A percentile compares a stretch with the other conserved stretches of the same genome.
Conservation (phyloP, 495 filamentous ascomycete species). For the Aspergillus hancockii region DNA sequence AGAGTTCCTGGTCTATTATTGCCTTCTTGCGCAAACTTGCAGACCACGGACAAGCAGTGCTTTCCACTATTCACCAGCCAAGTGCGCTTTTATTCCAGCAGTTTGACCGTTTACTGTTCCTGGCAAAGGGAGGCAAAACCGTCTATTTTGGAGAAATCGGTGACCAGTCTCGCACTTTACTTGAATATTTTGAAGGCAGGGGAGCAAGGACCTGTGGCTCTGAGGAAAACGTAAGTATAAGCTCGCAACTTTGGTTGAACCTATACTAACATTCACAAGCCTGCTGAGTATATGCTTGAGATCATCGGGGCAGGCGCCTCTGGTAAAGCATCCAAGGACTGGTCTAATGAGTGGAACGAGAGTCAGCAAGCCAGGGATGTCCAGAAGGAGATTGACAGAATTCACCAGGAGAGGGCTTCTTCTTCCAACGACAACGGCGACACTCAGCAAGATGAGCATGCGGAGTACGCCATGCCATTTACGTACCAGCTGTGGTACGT, state of each 20-base stretch:
- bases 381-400: constrained; percentile 63
- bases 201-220: constrained; percentile 68
- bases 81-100: constrained; percentile 89
- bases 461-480: constrained; percentile 57
- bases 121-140: constrained; percentile 76
- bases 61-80: constrained; percentile 94
- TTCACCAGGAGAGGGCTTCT: constrained; percentile 53
- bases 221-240: constrained; percentile 70
- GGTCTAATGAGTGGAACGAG: constrained; percentile 73
- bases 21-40: constrained; percentile 82
- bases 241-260: no score
- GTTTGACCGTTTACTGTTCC: constrained; percentile 86
- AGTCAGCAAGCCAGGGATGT: constrained; percentile 66
- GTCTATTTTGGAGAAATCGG: constrained; percentile 94
- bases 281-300: constrained; percentile 92
- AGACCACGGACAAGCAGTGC: constrained; percentile 82
- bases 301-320: constrained; percentile 58
- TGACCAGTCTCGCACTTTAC: constrained; percentile 67
- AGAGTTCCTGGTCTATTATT: constrained; percentile 84
- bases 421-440: constrained; percentile 19
- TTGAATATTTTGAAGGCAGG: constrained; percentile 75
- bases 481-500: constrained; percentile 50
- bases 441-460: constrained; percentile 25
- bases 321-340: constrained; percentile 78
- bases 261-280: constrained; percentile 35